These are phyloP conservation scores for Zhuliangozyma parablackwelliae DNA, from an alignment of 1,139 yeast species.

Conservation along the genomic window DNA sequence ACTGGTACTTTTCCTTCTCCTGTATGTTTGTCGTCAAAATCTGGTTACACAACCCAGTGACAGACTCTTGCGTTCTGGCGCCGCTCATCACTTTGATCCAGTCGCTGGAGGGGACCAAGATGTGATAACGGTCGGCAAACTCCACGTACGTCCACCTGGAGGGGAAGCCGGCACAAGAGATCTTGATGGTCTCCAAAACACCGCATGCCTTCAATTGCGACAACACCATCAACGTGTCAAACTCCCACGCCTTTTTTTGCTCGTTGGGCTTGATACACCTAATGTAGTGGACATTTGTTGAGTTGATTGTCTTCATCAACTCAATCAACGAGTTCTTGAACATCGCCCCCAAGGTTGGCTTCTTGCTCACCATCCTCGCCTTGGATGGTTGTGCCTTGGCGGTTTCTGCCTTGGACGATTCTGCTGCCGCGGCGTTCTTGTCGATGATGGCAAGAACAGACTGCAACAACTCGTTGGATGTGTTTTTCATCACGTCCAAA, in stretches of 20 bases:
- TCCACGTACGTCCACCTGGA: slow-evolving; percentile 94
- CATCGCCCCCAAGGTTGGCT: slow-evolving; percentile 93
- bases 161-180: slow-evolving; percentile 97
- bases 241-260: slow-evolving; percentile 90
- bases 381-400: background rate
- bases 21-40: slow-evolving; percentile 63
- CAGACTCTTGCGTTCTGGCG: slow-evolving; percentile 51
- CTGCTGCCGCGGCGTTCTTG: slow-evolving; percentile 52
- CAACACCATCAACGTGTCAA: slow-evolving; percentile 91
- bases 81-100: slow-evolving; percentile 64
- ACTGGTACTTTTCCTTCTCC: slow-evolving; percentile 69
- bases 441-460: slow-evolving; percentile 65
- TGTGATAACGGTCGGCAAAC: slow-evolving; percentile 85
- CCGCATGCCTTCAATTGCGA: slow-evolving; percentile 98
- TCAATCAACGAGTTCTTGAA: slow-evolving; percentile 91
- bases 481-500: slow-evolving; percentile 70
- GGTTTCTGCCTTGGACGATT: slow-evolving; percentile 40
- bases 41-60: slow-evolving; percentile 60
- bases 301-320: slow-evolving; percentile 85
- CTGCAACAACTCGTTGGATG: slow-evolving; percentile 62
- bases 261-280: slow-evolving; percentile 98
- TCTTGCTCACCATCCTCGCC: slow-evolving; percentile 50
- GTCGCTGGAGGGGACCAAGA: slow-evolving; percentile 65
- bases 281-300: slow-evolving; percentile 93
- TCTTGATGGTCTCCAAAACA: slow-evolving; percentile 92